These are phyloP conservation scores for Hortaea werneckii DNA, from an alignment of 2,329 filamentous ascomycete species.

Conservation along the genomic window DNA sequence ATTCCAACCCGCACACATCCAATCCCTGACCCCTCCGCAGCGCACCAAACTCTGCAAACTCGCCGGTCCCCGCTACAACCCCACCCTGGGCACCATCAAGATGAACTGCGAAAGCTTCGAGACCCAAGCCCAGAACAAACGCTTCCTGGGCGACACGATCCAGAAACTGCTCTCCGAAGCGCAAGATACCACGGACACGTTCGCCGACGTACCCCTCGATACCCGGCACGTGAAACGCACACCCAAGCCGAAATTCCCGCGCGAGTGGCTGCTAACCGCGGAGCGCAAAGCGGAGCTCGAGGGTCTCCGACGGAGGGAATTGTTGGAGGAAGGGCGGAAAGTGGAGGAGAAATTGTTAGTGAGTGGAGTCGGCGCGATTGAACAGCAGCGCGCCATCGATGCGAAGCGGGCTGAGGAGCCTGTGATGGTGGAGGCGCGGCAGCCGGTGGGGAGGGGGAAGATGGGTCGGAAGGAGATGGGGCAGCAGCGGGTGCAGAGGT, in stretches of 20 bases:
- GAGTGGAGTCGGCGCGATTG: constrained; percentile 19
- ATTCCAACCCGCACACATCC: constrained; percentile 65
- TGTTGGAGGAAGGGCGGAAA: constrained; percentile 46
- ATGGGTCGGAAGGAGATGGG: constrained; percentile 21
- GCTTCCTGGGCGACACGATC: constrained; percentile 75
- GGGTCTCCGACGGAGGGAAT: constrained; percentile 44
- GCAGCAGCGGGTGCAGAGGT: constrained; percentile 5
- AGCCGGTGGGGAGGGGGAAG: constrained; percentile 19
- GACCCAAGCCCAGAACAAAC: constrained; percentile 90
- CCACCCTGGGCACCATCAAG: constrained; percentile 66
- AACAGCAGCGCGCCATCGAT: constrained; percentile 16
- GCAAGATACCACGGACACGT: constrained; percentile 64
- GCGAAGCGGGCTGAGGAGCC: constrained; percentile 18
- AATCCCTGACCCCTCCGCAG: constrained; percentile 56
- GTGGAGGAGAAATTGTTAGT: constrained; percentile 39
- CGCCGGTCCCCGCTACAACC: constrained; percentile 77
- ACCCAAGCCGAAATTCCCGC: constrained; percentile 61
- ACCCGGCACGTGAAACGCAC: constrained; percentile 71
- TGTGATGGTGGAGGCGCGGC: constrained; percentile 22
- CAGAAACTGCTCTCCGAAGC: constrained; percentile 63
- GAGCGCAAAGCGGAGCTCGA: constrained; percentile 57
- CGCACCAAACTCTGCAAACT: constrained; percentile 78
- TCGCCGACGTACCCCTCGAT: constrained; percentile 83
- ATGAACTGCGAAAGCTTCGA: constrained; percentile 81
- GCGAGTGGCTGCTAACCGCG: constrained; percentile 69